These are phyloP conservation scores for Pezicula radicicola DNA, from an alignment of 2,329 filamentous ascomycete genomes.

Conservation along the genomic window DNA sequence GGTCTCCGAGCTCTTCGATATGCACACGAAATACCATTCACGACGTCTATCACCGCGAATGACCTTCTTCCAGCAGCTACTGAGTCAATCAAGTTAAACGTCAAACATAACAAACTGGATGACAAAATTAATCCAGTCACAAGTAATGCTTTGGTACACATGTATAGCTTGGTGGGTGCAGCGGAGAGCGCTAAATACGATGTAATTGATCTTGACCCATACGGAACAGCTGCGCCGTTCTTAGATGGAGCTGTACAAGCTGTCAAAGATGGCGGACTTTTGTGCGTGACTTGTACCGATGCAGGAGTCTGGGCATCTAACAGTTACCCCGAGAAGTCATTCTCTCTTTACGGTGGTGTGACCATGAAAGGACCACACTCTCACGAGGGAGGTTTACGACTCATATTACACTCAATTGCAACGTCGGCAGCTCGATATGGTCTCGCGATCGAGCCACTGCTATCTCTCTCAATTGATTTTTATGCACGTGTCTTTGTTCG, in stretches of 20 bases:
- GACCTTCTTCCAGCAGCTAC: constrained; percentile 79
- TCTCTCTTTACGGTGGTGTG: constrained; percentile 86
- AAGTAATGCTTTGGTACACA: constrained; percentile 84
- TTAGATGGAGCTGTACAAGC: constrained; percentile 87
- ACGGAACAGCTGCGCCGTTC: constrained; percentile 90
- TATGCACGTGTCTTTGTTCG: constrained; percentile 88
- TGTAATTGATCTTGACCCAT: constrained; percentile 94
- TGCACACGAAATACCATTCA: constrained; percentile 83
- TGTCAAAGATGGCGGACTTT: constrained; percentile 77
- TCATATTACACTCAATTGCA: constrained; percentile 81
- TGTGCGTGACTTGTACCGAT: constrained; percentile 96
- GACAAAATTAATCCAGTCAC: constrained; percentile 70
- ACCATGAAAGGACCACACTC: constrained; percentile 81
- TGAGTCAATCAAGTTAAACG: constrained; percentile 78
- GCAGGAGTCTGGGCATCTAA: constrained; percentile 92
- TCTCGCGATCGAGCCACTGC: constrained; percentile 80
- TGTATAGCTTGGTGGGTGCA: constrained; percentile 71
- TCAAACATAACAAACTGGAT: constrained; percentile 74
- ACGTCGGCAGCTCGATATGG: constrained; percentile 81
- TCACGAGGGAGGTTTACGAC: constrained; percentile 83
- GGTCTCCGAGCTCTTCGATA: constrained; percentile 90
- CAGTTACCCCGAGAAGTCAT: constrained; percentile 92
- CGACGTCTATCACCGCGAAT: constrained; percentile 81
- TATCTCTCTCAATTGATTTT: constrained; percentile 94
- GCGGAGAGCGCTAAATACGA: constrained; percentile 66